Conservation (phyloP, 2,329 filamentous ascomycete species). For the Tolypocladium ovalisporum region DNA sequence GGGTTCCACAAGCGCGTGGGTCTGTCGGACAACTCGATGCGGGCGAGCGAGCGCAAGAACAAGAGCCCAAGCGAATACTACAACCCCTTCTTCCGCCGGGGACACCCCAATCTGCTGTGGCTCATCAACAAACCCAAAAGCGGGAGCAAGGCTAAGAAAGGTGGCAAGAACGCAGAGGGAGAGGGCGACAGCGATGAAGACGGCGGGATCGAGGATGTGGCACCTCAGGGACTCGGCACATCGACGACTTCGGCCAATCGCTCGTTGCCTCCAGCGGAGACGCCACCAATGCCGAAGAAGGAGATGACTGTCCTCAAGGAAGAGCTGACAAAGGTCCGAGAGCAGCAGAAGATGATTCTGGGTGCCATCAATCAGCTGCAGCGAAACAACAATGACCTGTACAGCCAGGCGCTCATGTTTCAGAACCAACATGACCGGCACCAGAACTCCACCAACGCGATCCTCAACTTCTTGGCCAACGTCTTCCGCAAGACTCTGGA, state of each 20-base stretch:
- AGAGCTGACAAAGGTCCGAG: conserved; percentile 71
- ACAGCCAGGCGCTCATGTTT: conserved; percentile 78
- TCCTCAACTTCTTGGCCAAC: conserved; percentile 90
- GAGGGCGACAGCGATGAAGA: conserved; percentile 49
- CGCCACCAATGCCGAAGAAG: conserved; percentile 48
- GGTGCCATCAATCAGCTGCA: conserved; percentile 70
- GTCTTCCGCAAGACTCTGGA: conserved; percentile 92
- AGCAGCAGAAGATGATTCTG: conserved; percentile 79
- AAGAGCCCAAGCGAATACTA: conserved; percentile 98
- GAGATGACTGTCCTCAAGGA: conserved; percentile 69
- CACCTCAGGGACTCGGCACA: conserved; percentile 10
- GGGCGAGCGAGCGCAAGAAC: conserved; percentile 90
- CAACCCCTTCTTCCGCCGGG: conserved; percentile 91
- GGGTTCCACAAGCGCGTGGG: conserved; percentile 95
- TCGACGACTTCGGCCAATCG: conserved; percentile 11
- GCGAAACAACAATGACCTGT: conserved; percentile 78
- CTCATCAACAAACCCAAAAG: conserved; percentile 92
- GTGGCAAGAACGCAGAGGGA: conserved; percentile 58
- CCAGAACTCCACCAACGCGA: conserved; percentile 98
- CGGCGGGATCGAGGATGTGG: conserved; percentile 29
- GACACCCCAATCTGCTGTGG: conserved; percentile 87
- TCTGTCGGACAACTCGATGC: conserved; percentile 94
- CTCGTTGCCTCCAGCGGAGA: conserved; percentile 31
- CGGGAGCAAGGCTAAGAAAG: conserved; percentile 48
- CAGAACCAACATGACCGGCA: conserved; percentile 91